Conservation (phyloP, 2,329 filamentous ascomycete genomes). For the Cladophialophora immunda region DNA sequence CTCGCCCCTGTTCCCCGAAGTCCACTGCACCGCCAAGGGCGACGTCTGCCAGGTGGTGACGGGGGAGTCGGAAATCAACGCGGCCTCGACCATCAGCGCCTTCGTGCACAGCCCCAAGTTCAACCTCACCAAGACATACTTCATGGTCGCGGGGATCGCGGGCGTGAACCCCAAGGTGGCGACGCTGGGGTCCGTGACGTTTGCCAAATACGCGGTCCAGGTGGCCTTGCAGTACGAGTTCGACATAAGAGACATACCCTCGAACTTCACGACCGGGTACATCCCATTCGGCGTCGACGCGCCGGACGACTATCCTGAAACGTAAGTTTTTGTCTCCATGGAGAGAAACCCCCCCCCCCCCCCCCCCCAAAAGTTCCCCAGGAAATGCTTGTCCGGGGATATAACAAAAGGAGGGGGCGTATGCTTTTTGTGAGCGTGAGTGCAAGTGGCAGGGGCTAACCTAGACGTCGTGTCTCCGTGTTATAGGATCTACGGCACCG, state of each 20-base stretch:
- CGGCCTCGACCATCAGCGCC: constrained; percentile 71
- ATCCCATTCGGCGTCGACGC: constrained; percentile 67
- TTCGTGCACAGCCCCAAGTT: constrained; percentile 70
- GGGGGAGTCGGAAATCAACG: constrained; percentile 75
- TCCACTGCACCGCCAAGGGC: constrained; percentile 69
- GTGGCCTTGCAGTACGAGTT: constrained; percentile 80
- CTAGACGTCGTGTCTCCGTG: no score
- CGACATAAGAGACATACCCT: constrained; percentile 72
- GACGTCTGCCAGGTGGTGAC: constrained; percentile 69
- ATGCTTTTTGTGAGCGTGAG: neutral
- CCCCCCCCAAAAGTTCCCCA: no score
- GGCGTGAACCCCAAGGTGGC: constrained; percentile 75
- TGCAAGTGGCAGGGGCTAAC: neutral
- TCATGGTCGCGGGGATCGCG: constrained; percentile 75
- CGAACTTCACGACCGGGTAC: constrained; percentile 73
- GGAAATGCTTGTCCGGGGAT: no score
- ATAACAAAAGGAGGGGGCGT: no score
- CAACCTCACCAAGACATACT: constrained; percentile 73
- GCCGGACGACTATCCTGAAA: constrained; percentile 64
- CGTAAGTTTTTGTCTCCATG: constrained; percentile 8
- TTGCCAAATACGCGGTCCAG: constrained; percentile 75
- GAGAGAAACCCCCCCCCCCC: no score
- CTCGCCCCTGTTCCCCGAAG: constrained; percentile 70
- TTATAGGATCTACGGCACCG: constrained; percentile 69
- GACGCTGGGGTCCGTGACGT: constrained; percentile 72